Evolutionary conservation across 768 basidiomycete species (phyloP).

Genomic region (Rhodosporidiobolus odoratus): DNA sequence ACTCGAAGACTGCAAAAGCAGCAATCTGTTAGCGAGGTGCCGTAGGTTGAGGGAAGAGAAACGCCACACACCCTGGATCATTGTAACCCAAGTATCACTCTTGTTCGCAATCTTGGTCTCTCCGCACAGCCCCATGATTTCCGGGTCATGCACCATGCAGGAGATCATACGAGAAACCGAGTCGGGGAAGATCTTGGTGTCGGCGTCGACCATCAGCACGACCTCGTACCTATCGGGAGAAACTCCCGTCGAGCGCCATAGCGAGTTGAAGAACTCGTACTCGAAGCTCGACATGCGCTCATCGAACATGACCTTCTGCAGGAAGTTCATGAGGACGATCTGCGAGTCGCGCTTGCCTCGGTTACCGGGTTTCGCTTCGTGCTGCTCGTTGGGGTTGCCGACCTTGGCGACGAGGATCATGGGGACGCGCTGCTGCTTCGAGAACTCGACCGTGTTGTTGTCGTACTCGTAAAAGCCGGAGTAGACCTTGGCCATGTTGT

Average conservation of each 20-base stretch:
- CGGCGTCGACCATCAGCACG: conserved; percentile 55
- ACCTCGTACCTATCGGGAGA: conserved; percentile 93
- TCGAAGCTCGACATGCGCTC: conserved; percentile 99
- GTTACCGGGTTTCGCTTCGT: conserved; percentile 90
- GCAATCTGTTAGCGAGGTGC: neutral
- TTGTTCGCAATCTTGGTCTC: conserved; percentile 99
- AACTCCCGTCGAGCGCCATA: conserved; percentile 92
- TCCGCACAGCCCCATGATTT: conserved; percentile 98
- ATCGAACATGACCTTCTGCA: conserved; percentile 99
- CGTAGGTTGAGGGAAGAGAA: neutral
- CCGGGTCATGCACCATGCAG: conserved; percentile 92
- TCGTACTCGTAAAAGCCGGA: conserved; percentile 97
- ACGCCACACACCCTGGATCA: conserved; percentile 85
- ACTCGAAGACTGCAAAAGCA: conserved; percentile 77
- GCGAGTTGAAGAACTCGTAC: conserved; percentile 98
- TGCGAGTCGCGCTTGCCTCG: conserved; percentile 98
- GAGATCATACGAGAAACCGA: conserved; percentile 91
- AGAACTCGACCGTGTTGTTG: conserved; percentile 74
- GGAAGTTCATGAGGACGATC: conserved; percentile 92
- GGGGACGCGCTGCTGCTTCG: conserved; percentile 94
- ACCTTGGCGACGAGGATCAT: conserved; percentile 92
- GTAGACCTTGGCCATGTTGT: conserved; percentile 98
- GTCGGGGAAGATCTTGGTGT: conserved; percentile 89
- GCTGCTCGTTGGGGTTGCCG: conserved; percentile 84
- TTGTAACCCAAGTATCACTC: conserved; percentile 94